Conservation (phyloP, 202 grass and related monocot genomes). For the Zoysia matrella region DNA sequence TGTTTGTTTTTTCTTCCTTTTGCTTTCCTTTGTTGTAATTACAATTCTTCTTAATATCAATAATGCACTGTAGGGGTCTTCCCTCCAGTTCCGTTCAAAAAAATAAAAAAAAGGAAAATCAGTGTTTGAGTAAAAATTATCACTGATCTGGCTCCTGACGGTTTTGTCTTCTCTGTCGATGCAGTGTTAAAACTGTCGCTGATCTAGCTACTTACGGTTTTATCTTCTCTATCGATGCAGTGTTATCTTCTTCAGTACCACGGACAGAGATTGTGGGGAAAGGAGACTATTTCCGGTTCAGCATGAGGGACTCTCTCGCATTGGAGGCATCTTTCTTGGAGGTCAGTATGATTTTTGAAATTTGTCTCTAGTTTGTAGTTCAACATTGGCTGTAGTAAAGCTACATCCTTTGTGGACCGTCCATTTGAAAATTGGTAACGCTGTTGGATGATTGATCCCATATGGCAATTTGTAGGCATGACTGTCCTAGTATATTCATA, state of each 20-base stretch:
- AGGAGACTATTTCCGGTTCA: constrained; percentile 34
- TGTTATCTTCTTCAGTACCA: constrained; percentile 81
- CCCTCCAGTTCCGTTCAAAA: no score
- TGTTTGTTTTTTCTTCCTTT: no score
- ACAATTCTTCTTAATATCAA: no score
- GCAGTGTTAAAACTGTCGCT: neutral
- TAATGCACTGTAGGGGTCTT: no score
- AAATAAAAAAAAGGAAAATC: no score
- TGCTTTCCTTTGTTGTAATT: no score
- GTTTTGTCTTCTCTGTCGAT: no score
- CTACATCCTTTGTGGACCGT: neutral
- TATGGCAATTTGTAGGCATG: neutral
- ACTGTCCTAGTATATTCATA: neutral
- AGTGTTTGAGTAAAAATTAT: no score
- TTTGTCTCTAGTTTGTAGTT: neutral
- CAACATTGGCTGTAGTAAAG: neutral
- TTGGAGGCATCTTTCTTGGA: constrained; percentile 94
- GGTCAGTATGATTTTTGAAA: constrained; percentile 44
- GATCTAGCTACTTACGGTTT: neutral
- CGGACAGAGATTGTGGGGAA: constrained; percentile 84
- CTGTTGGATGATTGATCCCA: neutral
- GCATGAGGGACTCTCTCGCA: constrained; percentile 20
- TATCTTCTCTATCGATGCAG: constrained; percentile 42
- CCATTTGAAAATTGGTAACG: neutral
- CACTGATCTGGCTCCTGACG: no score